Conservation (phyloP, 2,329 filamentous ascomycete genomes). For the Colletotrichum tropicale region DNA sequence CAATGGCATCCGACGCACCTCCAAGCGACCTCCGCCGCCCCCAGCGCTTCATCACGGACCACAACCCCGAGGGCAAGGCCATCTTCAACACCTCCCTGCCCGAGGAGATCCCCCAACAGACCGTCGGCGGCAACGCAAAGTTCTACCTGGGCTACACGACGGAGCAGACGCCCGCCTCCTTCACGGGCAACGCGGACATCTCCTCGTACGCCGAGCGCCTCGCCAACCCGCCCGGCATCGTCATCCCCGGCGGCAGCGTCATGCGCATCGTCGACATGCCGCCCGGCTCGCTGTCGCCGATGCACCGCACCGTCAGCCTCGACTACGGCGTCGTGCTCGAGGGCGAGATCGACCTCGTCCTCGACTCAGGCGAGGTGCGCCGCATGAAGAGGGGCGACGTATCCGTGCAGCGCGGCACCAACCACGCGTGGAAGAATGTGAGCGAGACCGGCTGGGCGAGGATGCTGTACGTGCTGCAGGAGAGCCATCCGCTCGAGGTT, state of each 20-base stretch:
- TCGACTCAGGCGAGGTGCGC: conserved; percentile 54
- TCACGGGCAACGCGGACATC: conserved; percentile 25
- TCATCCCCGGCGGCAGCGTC: conserved; percentile 42
- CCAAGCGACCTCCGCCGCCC: conserved; percentile 15
- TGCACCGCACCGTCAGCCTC: conserved; percentile 59
- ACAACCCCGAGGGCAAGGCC: conserved; percentile 35
- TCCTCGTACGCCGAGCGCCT: conserved; percentile 25
- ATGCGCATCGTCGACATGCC: conserved; percentile 54
- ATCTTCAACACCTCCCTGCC: conserved; percentile 35
- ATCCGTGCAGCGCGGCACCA: conserved; percentile 60
- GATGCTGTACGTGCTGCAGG: conserved; percentile 44
- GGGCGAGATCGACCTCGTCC: conserved; percentile 54
- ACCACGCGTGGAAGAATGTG: conserved; percentile 57
- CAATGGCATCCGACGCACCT: background rate
- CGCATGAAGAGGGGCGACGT: conserved; percentile 55
- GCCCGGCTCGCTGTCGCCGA: conserved; percentile 37
- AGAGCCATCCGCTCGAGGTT: conserved; percentile 15
- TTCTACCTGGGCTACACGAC: conserved; percentile 32
- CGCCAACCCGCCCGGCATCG: conserved; percentile 28
- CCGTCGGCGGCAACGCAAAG: conserved; percentile 20
- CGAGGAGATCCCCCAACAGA: conserved; percentile 20
- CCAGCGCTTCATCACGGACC: conserved; percentile 36
- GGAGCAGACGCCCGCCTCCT: conserved; percentile 23
- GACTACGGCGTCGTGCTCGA: conserved; percentile 63
- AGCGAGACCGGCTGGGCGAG: conserved; percentile 48